Conservation (phyloP, 2,329 filamentous ascomycete genomes). For the Penicillium sp. region DNA sequence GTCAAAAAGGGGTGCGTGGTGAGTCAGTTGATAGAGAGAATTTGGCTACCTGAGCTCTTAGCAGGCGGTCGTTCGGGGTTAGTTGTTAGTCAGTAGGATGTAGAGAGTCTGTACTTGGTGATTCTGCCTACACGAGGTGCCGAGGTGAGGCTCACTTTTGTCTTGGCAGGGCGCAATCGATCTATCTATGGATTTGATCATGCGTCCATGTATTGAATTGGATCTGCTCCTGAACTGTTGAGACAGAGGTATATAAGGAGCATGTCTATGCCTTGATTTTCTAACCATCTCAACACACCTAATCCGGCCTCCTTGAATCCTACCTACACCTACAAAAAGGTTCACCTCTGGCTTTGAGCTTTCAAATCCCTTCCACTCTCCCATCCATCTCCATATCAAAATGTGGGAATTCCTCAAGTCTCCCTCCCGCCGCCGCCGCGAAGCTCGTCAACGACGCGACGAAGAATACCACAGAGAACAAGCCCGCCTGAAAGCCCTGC, state of each 20-base stretch:
- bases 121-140: not conserved
- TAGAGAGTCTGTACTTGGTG: not conserved
- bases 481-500: not conserved
- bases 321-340: not conserved
- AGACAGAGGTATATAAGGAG: not conserved
- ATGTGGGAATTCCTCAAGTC: conserved; percentile 6
- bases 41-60: not conserved
- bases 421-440: not conserved
- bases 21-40: not conserved
- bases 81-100: not conserved
- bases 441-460: not conserved
- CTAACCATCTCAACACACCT: not conserved
- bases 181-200: not conserved
- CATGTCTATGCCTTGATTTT: not conserved
- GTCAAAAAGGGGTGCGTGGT: not conserved
- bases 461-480: not conserved
- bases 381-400: not conserved
- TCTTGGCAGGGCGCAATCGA: not conserved
- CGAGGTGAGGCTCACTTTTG: not conserved
- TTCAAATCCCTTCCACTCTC: not conserved
- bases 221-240: too few species aligned
- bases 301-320: not conserved
- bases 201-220: not conserved
- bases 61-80: not conserved
- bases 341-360: not conserved